A percentile compares a stretch with the other conserved stretches of the same genome.
These are phyloP conservation scores for Pseudocercospora macadamiae DNA, from an alignment of 2,329 filamentous ascomycete species.

Conservation along the genomic window DNA sequence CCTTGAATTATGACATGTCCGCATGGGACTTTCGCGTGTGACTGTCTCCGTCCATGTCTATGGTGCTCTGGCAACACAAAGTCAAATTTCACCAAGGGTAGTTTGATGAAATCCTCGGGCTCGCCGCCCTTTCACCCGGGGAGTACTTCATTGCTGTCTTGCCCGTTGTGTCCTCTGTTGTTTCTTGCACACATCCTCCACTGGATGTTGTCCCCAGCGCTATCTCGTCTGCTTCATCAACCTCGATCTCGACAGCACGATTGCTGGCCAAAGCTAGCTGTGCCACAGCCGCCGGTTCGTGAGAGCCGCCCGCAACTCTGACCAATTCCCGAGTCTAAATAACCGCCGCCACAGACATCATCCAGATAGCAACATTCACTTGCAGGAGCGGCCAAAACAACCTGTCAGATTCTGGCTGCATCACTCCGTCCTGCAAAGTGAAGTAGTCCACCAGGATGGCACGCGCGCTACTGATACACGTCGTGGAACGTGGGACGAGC, in stretches of 20 bases:
- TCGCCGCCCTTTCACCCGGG: too few relatives aligned
- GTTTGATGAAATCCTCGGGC: not conserved
- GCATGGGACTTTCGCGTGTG: not conserved
- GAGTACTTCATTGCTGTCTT: not conserved
- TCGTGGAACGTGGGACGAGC: not conserved
- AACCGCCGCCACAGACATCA: constrained; percentile 4
- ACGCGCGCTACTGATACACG: not conserved
- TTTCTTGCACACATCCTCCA: not conserved
- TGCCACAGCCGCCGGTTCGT: not conserved
- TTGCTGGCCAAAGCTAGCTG: not conserved
- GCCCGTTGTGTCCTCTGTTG: too few relatives aligned
- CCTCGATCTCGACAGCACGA: too few relatives aligned
- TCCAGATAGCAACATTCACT: not conserved
- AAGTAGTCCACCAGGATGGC: not conserved
- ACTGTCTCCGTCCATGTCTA: not conserved
- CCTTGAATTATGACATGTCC: not conserved
- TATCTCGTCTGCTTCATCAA: too few relatives aligned
- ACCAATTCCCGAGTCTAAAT: not conserved
- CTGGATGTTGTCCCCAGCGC: too few relatives aligned
- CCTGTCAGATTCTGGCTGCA: not conserved
- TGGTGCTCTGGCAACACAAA: not conserved
- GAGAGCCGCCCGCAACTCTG: constrained; percentile 2
- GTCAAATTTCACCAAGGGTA: not conserved
- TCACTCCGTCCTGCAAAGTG: not conserved
- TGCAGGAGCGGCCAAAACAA: not conserved